phyloP scores from a whole-genome alignment of 306 rosid species.

The Hippophae tibetana region DNA sequence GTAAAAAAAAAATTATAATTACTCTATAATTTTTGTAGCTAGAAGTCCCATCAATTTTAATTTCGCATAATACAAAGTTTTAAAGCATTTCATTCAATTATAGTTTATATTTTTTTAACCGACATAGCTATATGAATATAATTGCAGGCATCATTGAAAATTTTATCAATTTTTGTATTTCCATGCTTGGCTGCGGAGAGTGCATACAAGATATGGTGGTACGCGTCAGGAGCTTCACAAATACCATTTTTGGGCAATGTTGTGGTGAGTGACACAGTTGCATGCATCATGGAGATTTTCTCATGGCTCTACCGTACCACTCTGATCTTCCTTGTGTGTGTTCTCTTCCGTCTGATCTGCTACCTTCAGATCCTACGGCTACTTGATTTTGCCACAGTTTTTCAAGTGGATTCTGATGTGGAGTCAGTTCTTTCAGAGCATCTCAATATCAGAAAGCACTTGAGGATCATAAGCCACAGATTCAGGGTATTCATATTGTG shows the following conservation, averaged over 20 bases:
- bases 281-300: slow-evolving; percentile 58
- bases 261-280: slow-evolving; percentile 49
- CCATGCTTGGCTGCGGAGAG: slow-evolving; percentile 66
- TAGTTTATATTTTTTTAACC: not conserved
- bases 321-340: slow-evolving; percentile 65
- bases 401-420: slow-evolving; percentile 70
- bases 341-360: slow-evolving; percentile 83
- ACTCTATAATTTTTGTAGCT: too few relatives aligned
- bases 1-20: too few relatives aligned
- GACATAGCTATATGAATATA: not conserved
- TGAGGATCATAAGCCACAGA: slow-evolving; percentile 79
- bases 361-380: slow-evolving; percentile 79
- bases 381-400: slow-evolving; percentile 57
- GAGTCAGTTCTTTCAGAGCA: slow-evolving; percentile 63
- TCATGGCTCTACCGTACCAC: slow-evolving; percentile 82
- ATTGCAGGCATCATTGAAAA: slow-evolving; percentile 53
- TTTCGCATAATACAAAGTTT: too few relatives aligned
- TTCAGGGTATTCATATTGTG: slow-evolving; percentile 57
- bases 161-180: slow-evolving; percentile 41
- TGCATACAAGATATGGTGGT: slow-evolving; percentile 96
- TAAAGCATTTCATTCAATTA: not conserved
- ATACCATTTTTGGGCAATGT: slow-evolving; percentile 73
- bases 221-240: slow-evolving; percentile 67
- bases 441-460: slow-evolving; percentile 65
- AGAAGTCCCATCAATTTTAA: too few relatives aligned